A percentile compares a stretch with the other conserved stretches of the same genome.
phyloP scores from a whole-genome alignment of 1,284 basidiomycete species.

The Boletus calvinii region DNA sequence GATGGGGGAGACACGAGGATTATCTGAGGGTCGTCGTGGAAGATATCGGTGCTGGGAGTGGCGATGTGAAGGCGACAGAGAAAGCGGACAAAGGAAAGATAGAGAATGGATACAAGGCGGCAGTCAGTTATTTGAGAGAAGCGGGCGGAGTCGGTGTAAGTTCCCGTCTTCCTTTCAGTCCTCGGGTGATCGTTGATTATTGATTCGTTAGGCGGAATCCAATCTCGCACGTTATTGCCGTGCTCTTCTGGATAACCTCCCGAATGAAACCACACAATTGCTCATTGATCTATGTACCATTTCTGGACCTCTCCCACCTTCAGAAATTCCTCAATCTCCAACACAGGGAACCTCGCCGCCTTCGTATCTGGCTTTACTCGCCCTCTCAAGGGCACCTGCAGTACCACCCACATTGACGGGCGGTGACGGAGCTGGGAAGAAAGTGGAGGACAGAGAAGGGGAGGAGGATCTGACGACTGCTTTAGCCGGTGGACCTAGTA shows the following conservation, averaged over 20 bases:
- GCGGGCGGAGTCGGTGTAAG: slow-evolving; percentile 77
- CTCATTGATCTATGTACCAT: slow-evolving; percentile 92
- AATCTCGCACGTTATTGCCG: slow-evolving; percentile 85
- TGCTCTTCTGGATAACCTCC: slow-evolving; percentile 77
- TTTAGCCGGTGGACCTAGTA: slow-evolving; percentile 15
- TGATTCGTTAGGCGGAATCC: slow-evolving; percentile 61
- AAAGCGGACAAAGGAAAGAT: slow-evolving; percentile 24
- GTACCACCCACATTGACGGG: slow-evolving; percentile 42
- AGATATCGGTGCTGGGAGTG: slow-evolving; percentile 66
- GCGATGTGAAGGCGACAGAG: slow-evolving; percentile 5
- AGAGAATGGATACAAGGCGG: slow-evolving; percentile 60
- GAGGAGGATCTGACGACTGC: slow-evolving; percentile 21
- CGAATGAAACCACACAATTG: slow-evolving; percentile 86
- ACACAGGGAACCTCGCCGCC: slow-evolving; percentile 40
- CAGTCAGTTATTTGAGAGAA: slow-evolving; percentile 76
- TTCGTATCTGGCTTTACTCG: slow-evolving; percentile 78
- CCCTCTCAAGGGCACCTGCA: slow-evolving; percentile 56
- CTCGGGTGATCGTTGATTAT: neutral
- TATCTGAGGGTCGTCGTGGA: slow-evolving; percentile 95
- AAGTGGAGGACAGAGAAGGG: slow-evolving; percentile 18
- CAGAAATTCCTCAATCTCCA: slow-evolving; percentile 22
- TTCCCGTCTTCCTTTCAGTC: slow-evolving; percentile 17
- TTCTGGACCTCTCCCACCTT: slow-evolving; percentile 45
- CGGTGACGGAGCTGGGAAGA: slow-evolving; percentile 34
- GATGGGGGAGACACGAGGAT: slow-evolving; percentile 90